phyloP scores from a whole-genome alignment of 108 stramenopile genomes.

The Fistulifera pelliculosa region DNA sequence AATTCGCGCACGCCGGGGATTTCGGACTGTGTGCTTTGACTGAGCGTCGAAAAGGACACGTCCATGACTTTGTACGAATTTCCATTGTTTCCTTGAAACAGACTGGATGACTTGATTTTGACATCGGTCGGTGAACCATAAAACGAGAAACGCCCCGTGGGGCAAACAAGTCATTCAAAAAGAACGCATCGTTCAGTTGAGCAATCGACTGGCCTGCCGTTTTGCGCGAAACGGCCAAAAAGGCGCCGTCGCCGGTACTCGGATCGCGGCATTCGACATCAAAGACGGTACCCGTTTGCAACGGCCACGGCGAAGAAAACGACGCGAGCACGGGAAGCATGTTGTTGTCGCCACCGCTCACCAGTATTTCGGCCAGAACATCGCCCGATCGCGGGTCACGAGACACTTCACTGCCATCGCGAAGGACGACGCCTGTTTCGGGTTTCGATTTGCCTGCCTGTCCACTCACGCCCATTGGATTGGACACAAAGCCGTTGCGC shows the following conservation, averaged over 20 bases:
- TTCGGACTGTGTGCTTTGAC: slow-evolving; percentile 66
- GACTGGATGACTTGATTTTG: slow-evolving; percentile 43
- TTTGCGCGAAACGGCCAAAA: slow-evolving; percentile 49
- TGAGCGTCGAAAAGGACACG: slow-evolving; percentile 56
- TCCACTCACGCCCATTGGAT: slow-evolving; percentile 73
- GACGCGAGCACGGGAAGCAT: slow-evolving; percentile 41
- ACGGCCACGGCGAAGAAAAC: slow-evolving; percentile 59
- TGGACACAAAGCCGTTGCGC: slow-evolving; percentile 32
- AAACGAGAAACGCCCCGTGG: slow-evolving; percentile 68
- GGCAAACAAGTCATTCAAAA: slow-evolving; percentile 55
- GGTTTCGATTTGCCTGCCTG: slow-evolving; percentile 76
- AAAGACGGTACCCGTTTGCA: slow-evolving; percentile 57
- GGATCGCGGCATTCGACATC: slow-evolving; percentile 78
- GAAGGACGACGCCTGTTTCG: slow-evolving; percentile 62
- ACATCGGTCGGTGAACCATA: slow-evolving; percentile 80
- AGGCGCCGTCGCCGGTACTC: slow-evolving; percentile 72
- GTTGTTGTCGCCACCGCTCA: slow-evolving; percentile 24
- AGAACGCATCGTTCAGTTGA: slow-evolving; percentile 54
- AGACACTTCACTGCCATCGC: slow-evolving; percentile 64
- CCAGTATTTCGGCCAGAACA: slow-evolving; percentile 69
- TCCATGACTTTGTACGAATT: slow-evolving; percentile 39
- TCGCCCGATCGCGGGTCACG: slow-evolving; percentile 36
- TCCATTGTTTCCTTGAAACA: slow-evolving; percentile 2
- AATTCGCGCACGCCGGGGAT: slow-evolving; percentile 58
- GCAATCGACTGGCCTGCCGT: slow-evolving; percentile 37